These are phyloP conservation scores for Zanthoxylum bungeanum DNA, from an alignment of 345 rosid genomes.

Conservation along the genomic window DNA sequence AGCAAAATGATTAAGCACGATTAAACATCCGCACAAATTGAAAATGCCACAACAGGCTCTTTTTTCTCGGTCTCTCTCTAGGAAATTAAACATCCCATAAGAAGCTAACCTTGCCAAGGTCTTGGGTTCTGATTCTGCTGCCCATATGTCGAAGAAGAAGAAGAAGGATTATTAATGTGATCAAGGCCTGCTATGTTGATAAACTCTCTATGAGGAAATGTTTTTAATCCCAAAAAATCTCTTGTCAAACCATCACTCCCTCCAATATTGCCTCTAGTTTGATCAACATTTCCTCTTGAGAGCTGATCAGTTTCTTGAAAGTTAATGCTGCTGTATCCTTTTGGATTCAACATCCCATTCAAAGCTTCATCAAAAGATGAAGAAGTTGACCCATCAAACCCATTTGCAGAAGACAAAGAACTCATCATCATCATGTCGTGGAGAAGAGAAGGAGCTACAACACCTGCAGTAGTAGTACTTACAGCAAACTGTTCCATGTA, in stretches of 20 bases:
- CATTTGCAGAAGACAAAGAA: slow-evolving; percentile 17
- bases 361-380: slow-evolving; percentile 26
- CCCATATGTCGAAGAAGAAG: slow-evolving; percentile 25
- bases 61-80: neutral
- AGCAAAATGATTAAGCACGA: neutral
- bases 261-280: slow-evolving; percentile 1
- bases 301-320: slow-evolving; percentile 16
- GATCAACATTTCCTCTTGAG: slow-evolving; percentile 14
- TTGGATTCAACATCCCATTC: slow-evolving; percentile 21
- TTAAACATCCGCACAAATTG: neutral
- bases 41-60: neutral
- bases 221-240: slow-evolving; percentile 59
- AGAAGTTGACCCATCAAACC: slow-evolving; percentile 23
- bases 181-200: slow-evolving; percentile 21
- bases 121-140: slow-evolving; percentile 26
- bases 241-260: slow-evolving; percentile 38
- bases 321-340: slow-evolving; percentile 2
- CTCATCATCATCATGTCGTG: slow-evolving; percentile 27
- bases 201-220: slow-evolving; percentile 33
- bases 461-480: neutral
- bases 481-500: slow-evolving; percentile 20
- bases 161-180: slow-evolving; percentile 21
- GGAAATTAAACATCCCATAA: neutral
- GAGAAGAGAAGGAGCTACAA: slow-evolving; percentile 23
- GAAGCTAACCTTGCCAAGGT: slow-evolving; percentile 35